Conservation (phyloP, 2,329 filamentous ascomycete species). For the Neopestalotiopsis sp. region DNA sequence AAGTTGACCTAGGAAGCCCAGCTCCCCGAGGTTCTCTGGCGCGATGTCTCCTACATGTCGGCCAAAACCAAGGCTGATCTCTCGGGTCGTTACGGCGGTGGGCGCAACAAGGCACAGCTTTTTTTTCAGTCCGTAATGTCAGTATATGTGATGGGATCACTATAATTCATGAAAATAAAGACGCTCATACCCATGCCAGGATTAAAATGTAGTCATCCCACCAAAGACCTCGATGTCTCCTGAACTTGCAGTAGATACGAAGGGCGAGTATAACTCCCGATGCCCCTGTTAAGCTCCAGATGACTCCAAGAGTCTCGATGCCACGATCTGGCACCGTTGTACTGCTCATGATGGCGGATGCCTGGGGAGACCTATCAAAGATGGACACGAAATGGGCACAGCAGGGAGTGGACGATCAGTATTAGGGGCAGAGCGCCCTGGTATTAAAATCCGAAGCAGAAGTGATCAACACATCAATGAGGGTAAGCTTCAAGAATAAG, state of each 20-base stretch:
- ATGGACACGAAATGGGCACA: no score
- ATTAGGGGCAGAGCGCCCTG: not conserved
- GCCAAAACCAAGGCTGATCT: constrained; percentile 15
- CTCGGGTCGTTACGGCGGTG: not conserved
- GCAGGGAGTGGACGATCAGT: not conserved
- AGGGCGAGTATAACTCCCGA: not conserved
- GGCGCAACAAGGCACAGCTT: not conserved
- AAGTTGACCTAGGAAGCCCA: constrained; percentile 12
- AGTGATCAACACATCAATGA: constrained; percentile 7
- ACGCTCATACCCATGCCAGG: constrained; percentile 28
- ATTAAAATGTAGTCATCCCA: constrained; percentile 35
- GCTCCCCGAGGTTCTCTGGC: constrained; percentile 23
- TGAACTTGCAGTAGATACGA: constrained; percentile 7
- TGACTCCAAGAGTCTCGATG: not conserved
- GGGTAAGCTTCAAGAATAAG: not conserved
- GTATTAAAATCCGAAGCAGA: not conserved
- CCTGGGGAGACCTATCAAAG: not conserved
- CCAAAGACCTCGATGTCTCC: constrained; percentile 24
- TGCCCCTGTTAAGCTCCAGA: not conserved
- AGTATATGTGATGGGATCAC: no score
- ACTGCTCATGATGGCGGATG: not conserved
- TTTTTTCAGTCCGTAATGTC: not conserved
- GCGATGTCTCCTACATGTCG: constrained; percentile 19
- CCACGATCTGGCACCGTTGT: constrained; percentile 2
- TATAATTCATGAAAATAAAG: not conserved